phyloP scores from a whole-genome alignment of 768 basidiomycete species.

The Boletus fagicola region DNA sequence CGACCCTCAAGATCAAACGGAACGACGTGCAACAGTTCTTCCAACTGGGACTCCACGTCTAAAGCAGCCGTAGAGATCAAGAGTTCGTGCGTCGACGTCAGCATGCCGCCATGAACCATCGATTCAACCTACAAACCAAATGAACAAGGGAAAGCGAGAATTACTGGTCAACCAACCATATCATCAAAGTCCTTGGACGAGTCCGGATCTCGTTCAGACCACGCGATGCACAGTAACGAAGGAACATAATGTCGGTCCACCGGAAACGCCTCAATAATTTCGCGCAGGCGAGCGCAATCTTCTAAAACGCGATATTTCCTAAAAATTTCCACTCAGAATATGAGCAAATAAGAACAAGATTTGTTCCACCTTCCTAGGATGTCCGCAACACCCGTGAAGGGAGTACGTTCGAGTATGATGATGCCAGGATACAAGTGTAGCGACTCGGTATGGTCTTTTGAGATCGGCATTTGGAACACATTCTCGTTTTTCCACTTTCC shows the following conservation, averaged over 20 bases:
- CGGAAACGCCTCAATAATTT: constrained; percentile 56
- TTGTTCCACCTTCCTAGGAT: constrained; percentile 60
- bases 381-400: constrained; percentile 58
- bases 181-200: constrained; percentile 50
- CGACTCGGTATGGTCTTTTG: constrained; percentile 19
- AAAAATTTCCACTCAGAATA: constrained; percentile 2
- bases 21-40: constrained; percentile 39
- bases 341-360: background rate
- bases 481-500: constrained; percentile 60
- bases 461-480: constrained; percentile 57
- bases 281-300: constrained; percentile 68
- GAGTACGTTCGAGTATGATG: constrained; percentile 74
- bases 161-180: constrained; percentile 47
- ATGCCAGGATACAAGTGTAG: constrained; percentile 51
- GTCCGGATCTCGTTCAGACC: constrained; percentile 48
- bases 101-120: constrained; percentile 44
- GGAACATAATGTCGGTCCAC: constrained; percentile 58
- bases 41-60: constrained; percentile 59
- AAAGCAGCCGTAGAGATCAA: constrained; percentile 49
- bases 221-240: constrained; percentile 58
- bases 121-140: constrained; percentile 44
- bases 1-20: constrained; percentile 57
- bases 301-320: constrained; percentile 73
- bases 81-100: constrained; percentile 42
- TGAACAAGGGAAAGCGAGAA: constrained; percentile 1